Evolutionary conservation across 73 alveolate genomes (phyloP).

Genomic region (Breviolum minutum): DNA sequence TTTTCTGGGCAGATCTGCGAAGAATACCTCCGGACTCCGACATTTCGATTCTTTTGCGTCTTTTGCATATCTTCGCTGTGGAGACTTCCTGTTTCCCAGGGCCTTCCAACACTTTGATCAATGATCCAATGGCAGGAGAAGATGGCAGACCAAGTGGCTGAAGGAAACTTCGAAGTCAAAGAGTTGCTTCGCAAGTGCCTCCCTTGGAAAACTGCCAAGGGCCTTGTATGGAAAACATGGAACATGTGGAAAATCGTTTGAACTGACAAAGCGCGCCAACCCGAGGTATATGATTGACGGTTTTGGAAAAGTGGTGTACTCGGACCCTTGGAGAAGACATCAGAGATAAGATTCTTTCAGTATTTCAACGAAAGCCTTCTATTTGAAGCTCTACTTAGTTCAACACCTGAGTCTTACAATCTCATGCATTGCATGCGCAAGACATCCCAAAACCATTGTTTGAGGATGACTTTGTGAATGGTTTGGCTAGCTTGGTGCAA

Average conservation of each 20-base stretch:
- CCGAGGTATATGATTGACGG: constrained; percentile 90
- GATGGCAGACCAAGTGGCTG: constrained; percentile 92
- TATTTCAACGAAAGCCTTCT: too few relatives aligned
- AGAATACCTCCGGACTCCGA: too few relatives aligned
- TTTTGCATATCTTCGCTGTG: too few relatives aligned
- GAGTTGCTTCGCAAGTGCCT: constrained; percentile 41
- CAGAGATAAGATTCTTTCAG: too few relatives aligned
- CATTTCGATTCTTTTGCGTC: too few relatives aligned
- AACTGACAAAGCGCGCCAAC: neutral
- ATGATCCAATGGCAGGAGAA: constrained; percentile 18
- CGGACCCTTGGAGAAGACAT: constrained; percentile 24
- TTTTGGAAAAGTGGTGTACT: constrained; percentile 70
- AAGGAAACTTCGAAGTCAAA: constrained; percentile 68
- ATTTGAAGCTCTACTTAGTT: neutral
- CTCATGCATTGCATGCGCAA: neutral
- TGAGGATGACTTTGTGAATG: constrained; percentile 64
- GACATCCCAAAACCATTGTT: neutral
- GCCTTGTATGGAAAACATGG: neutral
- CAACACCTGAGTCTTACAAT: neutral
- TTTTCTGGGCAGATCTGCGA: too few relatives aligned
- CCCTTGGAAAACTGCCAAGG: neutral
- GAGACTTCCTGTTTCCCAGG: too few relatives aligned
- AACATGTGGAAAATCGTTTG: neutral
- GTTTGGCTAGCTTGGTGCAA: constrained; percentile 64
- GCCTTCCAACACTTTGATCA: too few relatives aligned